phyloP scores from a whole-genome alignment of 2,329 filamentous ascomycete species.

The Phoma sp. region DNA sequence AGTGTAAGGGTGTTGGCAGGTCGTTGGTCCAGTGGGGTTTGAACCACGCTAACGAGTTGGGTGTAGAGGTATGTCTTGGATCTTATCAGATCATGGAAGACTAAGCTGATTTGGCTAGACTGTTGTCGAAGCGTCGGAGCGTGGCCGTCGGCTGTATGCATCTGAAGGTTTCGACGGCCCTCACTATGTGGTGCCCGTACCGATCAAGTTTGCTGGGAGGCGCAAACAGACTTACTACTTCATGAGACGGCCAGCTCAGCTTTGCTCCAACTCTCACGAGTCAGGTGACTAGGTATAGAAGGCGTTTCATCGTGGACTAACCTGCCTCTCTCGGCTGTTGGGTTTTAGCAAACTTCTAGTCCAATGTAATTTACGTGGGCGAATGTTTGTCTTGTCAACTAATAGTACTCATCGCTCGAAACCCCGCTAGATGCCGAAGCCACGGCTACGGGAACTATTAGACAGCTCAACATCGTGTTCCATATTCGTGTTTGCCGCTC shows the following conservation, averaged over 20 bases:
- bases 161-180: conserved; percentile 13
- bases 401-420: too few species aligned
- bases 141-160: conserved; percentile 7
- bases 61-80: conserved; percentile 6
- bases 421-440: too few species aligned
- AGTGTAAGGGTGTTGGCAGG: conserved; percentile 8
- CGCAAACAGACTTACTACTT: conserved; percentile 15
- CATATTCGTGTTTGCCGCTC: too few species aligned
- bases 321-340: too few species aligned
- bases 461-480: too few species aligned
- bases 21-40: conserved; percentile 13
- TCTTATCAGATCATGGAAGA: background rate
- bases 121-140: conserved; percentile 15
- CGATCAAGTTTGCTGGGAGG: conserved; percentile 11
- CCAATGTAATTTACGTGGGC: too few species aligned
- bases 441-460: too few species aligned
- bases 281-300: too few species aligned
- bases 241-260: conserved; percentile 10
- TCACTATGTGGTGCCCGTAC: conserved; percentile 7
- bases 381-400: too few species aligned
- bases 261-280: too few species aligned
- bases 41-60: conserved; percentile 9
- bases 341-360: too few species aligned
- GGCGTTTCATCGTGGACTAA: too few species aligned
- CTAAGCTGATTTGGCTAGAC: background rate